Evolutionary conservation across 1,284 basidiomycete genomes (phyloP), one percentile per base, ranked within the genome.

Genomic region (Lentinus polychrous): DNA sequence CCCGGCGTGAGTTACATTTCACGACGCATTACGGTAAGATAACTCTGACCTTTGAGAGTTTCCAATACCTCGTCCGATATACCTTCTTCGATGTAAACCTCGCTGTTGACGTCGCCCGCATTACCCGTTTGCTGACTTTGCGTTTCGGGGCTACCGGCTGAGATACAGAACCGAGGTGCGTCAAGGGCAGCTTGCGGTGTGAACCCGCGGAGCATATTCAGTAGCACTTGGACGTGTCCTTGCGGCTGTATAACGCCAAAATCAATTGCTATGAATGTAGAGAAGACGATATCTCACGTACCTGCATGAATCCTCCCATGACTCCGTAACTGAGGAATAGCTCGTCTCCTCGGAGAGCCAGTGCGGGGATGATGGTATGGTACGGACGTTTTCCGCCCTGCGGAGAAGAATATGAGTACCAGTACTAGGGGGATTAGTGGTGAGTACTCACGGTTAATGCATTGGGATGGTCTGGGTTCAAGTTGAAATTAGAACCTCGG

Each of bases 221-320:
- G 68, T n/a, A 98, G 73, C 7, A 97, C 91, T 68, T 97, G 94
- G 0, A 96, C 76, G 56, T 96, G 93, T 0, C 94, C 92, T 75
- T 94, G 88, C 2, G 89, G 86, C 82, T 89, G 49, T 8, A 22
- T 27, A 43, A 20, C 17, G 38, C 8, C n/a, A n/a, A 15, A 27
- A 20, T 46, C 24, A 40, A 12, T 18, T n/a, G 35, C 14, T 7
- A 14, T 37, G 12, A 37, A 12, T 18, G 18, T 18, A 36, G n/a
- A 36, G 14, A 15, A 12, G 7, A 37, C 14, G 14, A 12, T 14
- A 5, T 37, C 18, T 12, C 6, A 39, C 65, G 58, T 31, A 79
- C 83, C 67, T 96, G 94, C 91, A 95, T 97, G 69, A 86, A 94
- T 2, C 91, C 91, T 49, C 91, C 92, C 93, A 95, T 95, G 14